Conservation (phyloP, 148 eudicot genomes). For the Amaranthus palmeri region DNA sequence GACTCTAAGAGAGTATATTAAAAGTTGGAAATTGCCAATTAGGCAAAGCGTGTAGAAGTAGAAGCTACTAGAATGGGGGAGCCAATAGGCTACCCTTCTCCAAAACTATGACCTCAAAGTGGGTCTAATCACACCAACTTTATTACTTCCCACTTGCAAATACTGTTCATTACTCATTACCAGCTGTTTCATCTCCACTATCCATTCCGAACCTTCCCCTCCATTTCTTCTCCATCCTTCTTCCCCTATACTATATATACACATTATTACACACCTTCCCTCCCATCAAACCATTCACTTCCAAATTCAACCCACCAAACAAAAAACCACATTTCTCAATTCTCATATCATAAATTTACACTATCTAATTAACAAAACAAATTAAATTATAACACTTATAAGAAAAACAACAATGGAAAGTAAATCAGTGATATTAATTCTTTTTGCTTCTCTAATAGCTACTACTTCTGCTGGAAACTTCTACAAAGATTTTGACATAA, state of each 20-base stretch:
- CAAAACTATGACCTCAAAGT: too few relatives aligned
- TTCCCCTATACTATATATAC: not conserved
- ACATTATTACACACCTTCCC: not conserved
- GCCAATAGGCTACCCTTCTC: too few relatives aligned
- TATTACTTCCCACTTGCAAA: too few relatives aligned
- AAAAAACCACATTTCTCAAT: not conserved
- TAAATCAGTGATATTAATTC: not conserved
- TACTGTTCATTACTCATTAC: not conserved
- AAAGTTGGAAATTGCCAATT: too few relatives aligned
- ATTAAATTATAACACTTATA: too few relatives aligned
- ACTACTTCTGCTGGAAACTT: conserved; percentile 28
- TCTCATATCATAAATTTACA: too few relatives aligned
- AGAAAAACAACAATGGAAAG: not conserved
- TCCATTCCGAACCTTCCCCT: not conserved
- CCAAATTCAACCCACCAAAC: not conserved
- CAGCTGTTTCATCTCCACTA: conserved; percentile 15
- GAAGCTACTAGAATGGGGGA: too few relatives aligned
- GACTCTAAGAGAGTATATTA: too few relatives aligned
- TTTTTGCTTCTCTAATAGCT: conserved; percentile 5
- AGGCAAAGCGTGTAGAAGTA: too few relatives aligned
- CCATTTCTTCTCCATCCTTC: not conserved
- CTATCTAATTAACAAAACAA: too few relatives aligned
- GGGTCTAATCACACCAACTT: too few relatives aligned
- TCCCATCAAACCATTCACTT: not conserved
- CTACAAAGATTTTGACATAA: conserved; percentile 18